Evolutionary conservation across 306 rosid genomes (phyloP).

Genomic region (Boehmeria nivea): DNA sequence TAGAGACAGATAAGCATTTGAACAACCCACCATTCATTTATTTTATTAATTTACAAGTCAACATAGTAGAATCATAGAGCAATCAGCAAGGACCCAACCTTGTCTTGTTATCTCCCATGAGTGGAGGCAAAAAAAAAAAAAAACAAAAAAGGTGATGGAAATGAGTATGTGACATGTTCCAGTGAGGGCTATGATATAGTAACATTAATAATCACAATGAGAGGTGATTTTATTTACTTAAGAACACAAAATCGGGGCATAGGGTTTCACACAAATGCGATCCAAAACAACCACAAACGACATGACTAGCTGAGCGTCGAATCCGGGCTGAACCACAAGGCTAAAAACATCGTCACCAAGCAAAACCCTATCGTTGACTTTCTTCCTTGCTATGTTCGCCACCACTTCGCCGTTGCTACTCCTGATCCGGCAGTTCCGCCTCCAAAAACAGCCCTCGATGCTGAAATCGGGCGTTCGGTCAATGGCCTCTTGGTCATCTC

Average conservation of each 20-base stretch:
- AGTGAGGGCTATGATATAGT: conserved; percentile 5
- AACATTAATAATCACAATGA: background rate
- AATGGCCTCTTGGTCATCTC: background rate
- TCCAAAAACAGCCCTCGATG: conserved; percentile 40
- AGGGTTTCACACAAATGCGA: conserved; percentile 34
- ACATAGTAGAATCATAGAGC: background rate
- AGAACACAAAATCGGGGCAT: conserved; percentile 41
- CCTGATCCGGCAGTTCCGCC: conserved; percentile 35
- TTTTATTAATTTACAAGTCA: conserved; percentile 9
- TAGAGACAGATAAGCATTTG: background rate
- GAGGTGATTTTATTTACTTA: background rate
- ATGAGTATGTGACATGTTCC: conserved; percentile 1
- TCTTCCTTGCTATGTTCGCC: conserved; percentile 41
- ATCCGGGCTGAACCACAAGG: conserved; percentile 36
- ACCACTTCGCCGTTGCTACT: conserved; percentile 22
- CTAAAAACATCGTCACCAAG: conserved; percentile 40
- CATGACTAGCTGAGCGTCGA: conserved; percentile 32
- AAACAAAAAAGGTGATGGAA: background rate
- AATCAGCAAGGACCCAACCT: conserved; percentile 4
- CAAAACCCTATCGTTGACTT: conserved; percentile 30
- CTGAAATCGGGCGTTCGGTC: conserved; percentile 30
- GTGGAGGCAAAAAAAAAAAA: no score
- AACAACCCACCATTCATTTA: background rate
- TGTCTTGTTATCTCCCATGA: background rate
- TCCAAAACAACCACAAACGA: conserved; percentile 42